phyloP scores from a whole-genome alignment of 73 alveolate genomes.

The Paramecium tetraurelia region DNA sequence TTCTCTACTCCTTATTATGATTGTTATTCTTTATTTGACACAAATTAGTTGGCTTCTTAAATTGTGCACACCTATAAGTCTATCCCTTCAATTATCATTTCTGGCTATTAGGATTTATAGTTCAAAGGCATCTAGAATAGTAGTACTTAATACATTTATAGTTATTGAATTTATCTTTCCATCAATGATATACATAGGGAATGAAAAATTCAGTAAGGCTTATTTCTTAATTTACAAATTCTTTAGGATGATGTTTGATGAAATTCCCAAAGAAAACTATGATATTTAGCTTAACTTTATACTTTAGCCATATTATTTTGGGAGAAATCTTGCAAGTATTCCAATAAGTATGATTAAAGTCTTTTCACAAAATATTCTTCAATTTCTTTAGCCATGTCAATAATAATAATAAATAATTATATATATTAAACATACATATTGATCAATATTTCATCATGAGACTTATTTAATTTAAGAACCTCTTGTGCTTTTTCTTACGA shows the following conservation, averaged over 20 bases:
- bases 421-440: neutral
- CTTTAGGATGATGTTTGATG: neutral
- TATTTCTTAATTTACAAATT: constrained; percentile 17
- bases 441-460: neutral
- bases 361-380: constrained; percentile 38
- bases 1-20: constrained; percentile 13
- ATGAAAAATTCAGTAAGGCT: constrained; percentile 10
- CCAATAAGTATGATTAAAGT: constrained; percentile 9
- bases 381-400: neutral
- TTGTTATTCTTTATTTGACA: neutral
- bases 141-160: neutral
- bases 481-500: neutral
- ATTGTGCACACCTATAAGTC: neutral
- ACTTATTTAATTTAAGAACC: neutral
- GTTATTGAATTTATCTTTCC: constrained; percentile 39
- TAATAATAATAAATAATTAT: neutral
- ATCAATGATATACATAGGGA: constrained; percentile 50
- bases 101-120: neutral
- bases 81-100: neutral
- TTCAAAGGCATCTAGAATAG: neutral
- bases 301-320: constrained; percentile 26
- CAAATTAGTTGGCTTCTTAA: neutral
- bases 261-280: constrained; percentile 8
- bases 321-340: constrained; percentile 22
- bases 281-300: neutral